A percentile compares a stretch with the other conserved stretches of the same genome.
Evolutionary conservation across 164 flowering plant species (phyloP).

Genomic region (Magnolia sinica): DNA sequence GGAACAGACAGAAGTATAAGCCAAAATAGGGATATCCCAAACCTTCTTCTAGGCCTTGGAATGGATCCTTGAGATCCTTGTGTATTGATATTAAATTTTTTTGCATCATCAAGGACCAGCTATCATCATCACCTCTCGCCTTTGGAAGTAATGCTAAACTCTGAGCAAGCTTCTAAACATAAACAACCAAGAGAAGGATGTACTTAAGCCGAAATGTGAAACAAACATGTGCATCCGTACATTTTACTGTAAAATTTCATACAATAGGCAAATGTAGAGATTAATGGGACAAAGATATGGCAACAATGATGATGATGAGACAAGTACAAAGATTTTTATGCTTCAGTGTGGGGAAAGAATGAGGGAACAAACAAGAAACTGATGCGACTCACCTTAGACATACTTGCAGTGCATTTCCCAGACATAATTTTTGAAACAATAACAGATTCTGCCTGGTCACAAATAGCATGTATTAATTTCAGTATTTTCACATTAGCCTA

Average conservation of each 20-base stretch:
- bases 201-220: background rate
- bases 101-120: slow-evolving; percentile 77
- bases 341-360: background rate
- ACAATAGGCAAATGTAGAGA: background rate
- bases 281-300: background rate
- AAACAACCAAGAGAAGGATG: slow-evolving; percentile 7
- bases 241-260: background rate
- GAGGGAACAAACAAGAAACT: background rate
- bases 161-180: slow-evolving; percentile 57
- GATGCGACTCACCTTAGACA: slow-evolving; percentile 46
- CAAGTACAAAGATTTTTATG: background rate
- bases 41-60: slow-evolving; percentile 90
- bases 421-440: slow-evolving; percentile 59
- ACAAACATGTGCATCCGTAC: background rate
- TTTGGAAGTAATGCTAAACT: slow-evolving; percentile 79
- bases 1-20: background rate
- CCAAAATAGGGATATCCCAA: slow-evolving; percentile 4
- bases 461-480: background rate
- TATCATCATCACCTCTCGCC: slow-evolving; percentile 69
- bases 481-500: background rate
- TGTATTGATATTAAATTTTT: slow-evolving; percentile 58
- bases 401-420: slow-evolving; percentile 42
- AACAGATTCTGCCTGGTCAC: slow-evolving; percentile 64
- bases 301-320: background rate
- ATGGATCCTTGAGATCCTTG: slow-evolving; percentile 45